Evolutionary conservation across 2,329 filamentous ascomycete genomes (phyloP), one percentile per base, ranked within the genome.

Genomic region (Trichoderma oligosporum): DNA sequence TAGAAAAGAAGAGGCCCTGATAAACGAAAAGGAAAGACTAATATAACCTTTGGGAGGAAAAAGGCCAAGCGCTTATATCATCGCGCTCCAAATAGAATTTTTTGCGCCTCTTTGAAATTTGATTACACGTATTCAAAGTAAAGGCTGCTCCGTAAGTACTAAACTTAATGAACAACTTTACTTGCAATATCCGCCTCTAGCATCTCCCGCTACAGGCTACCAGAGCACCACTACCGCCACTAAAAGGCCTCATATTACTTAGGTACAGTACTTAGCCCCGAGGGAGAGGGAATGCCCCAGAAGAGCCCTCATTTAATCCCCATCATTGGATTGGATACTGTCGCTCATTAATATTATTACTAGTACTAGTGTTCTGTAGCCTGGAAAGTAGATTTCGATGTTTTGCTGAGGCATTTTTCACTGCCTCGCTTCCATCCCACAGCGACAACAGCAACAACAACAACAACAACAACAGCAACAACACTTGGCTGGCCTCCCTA

Each of bases 121-220:
- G 22, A 53, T 33, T 16, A 42, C 38, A 27, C 38, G 22, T 33
- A 20, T 27, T 20, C 33, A 22, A 49, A 18, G 22, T 12, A 9
- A 22, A 36, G 42, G 39, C 51, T 41, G 51, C 27, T 33, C n/a
- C 51, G 29, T n/a, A n/a, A n/a, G n/a, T n/a, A n/a, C 20, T 45
- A 36, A 55, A 55, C 39, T 20, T 46, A 38, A 55, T 46, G 51
- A 39, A 31, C 51, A 55, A 55, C 51, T 55, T 16, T 55, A 55
- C 51, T 55, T 46, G 51, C 31, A 55, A 55, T 55, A 55, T 55
- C 41, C 51, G 51, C 51, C 29, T 55, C 51, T 46, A 52, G 42
- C 51, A 27, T n/a, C 33, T 39, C 47, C 47, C 47, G 47, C 47
- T 51, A 39, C 47, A 35, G 47, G 27, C 38, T 29, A 44, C 49